Base-by-base conservation (phyloP, 2,329 filamentous ascomycete species). In the Aureobasidium sp. region DNA sequence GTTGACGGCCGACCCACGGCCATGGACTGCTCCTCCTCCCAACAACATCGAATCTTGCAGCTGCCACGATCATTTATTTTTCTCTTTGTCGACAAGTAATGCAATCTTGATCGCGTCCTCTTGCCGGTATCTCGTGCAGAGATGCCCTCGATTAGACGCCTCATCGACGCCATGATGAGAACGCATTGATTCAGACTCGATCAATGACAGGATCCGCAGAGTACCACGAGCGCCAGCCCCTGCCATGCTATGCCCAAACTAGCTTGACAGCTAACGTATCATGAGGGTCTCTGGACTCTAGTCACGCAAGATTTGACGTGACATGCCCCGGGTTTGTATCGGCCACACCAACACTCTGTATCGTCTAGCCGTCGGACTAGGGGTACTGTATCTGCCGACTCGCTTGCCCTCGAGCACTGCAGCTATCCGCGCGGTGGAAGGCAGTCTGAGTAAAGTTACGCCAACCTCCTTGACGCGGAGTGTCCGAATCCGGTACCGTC, bases 1-100 rank as follows among this genome's bases (percentile, higher is more conserved):
- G 53, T 54, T 32, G 53, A 36, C 53, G 53, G 53, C n/a, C n/a
- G 29, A 57, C 25, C 53, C 53, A 27, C 29, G n/a, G 14, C 3
- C 50, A 30, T 16, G 50, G 50, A 41, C 25, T 25, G 16, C 53
- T 57, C 9, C 30, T 32, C 25, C 32, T 58, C 54, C 54, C 54
- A 58, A 58, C 54, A 58, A 48, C 54, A 58, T 58, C 42, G 30
- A 37, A 37, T 58, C 42, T 37, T 58, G 54, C 54, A 58, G 54
- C 41, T 58, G 54, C 54, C 42, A 48, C 54, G 36, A 45, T 16
- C 36, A 9, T 27, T 30, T 32, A 39, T 21, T 21, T 37, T 41
- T 36, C 25, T 34, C 41, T 29, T 47, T 25, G 32, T 47, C 32
- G 42, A 16, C 54, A 37, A 58, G 42, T 21, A 48, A 36, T 8